These are phyloP conservation scores for Catharanthus roseus DNA, from an alignment of 257 asterid genomes.

Conservation along the genomic window DNA sequence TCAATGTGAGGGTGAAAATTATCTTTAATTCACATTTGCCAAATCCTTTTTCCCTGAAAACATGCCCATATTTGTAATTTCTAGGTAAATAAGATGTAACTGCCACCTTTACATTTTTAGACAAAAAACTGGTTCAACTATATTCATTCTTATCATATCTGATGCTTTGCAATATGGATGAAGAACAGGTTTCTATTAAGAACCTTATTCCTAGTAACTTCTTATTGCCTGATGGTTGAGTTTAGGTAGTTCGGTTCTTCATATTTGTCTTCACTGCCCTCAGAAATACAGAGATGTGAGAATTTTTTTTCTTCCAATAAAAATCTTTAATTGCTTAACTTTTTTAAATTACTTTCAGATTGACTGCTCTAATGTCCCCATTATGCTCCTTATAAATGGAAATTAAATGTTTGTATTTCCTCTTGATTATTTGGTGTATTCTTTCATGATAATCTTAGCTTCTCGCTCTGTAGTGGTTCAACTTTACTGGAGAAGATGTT, in stretches of 20 bases:
- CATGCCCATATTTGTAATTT: neutral
- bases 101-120: neutral
- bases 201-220: neutral
- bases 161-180: too few species aligned
- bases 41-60: neutral
- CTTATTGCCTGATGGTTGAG: neutral
- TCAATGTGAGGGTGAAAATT: neutral
- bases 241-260: neutral
- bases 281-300: neutral
- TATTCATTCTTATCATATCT: neutral
- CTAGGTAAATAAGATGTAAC: neutral
- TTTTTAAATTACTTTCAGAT: neutral
- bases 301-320: neutral
- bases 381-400: conserved; percentile 1
- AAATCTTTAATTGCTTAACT: neutral
- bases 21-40: neutral
- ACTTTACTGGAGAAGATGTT: too few species aligned
- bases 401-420: neutral
- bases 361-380: neutral
- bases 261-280: neutral
- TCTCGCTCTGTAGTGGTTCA: neutral
- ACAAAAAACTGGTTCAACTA: neutral
- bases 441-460: neutral
- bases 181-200: neutral
- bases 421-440: neutral